Percentiles rank a stretch among this genome's conserved stretches.
Conservation (phyloP, 768 basidiomycete genomes). For the Pisolithus sp. region DNA sequence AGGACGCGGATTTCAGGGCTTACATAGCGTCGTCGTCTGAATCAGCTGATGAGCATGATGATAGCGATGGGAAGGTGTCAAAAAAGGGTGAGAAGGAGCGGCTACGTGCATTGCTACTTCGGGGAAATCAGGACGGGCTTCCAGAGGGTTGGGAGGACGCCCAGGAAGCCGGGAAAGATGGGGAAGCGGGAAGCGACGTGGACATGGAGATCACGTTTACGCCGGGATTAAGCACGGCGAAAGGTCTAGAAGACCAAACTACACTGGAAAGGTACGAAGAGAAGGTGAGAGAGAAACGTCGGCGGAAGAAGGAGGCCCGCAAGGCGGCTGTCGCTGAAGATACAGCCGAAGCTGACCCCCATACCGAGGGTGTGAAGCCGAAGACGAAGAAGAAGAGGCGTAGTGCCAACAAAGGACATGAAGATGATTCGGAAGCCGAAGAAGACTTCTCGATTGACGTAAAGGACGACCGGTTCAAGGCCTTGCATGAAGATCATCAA, state of each 20-base stretch:
- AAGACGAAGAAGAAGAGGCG: conserved; percentile 37
- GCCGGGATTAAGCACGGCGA: conserved; percentile 64
- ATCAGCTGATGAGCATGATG: conserved; percentile 25
- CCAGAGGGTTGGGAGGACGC: conserved; percentile 70
- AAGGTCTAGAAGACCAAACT: conserved; percentile 64
- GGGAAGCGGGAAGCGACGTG: conserved; percentile 39
- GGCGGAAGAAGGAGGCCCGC: conserved; percentile 65
- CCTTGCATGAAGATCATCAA: conserved; percentile 79
- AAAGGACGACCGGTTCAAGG: conserved; percentile 82
- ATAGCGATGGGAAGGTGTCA: conserved; percentile 19
- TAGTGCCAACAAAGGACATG: conserved; percentile 7
- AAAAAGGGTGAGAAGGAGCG: conserved; percentile 53
- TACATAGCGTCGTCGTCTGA: conserved; percentile 57
- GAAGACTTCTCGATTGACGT: conserved; percentile 80
- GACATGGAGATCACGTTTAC: conserved; percentile 97
- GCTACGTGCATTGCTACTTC: conserved; percentile 71
- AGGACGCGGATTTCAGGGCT: conserved; percentile 83
- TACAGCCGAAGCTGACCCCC: conserved; percentile 14
- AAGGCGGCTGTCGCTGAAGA: conserved; percentile 34
- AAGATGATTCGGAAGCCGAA: conserved; percentile 44
- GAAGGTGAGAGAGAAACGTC: conserved; percentile 85
- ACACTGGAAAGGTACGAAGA: conserved; percentile 85
- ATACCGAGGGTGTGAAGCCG: conserved; percentile 73
- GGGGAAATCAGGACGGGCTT: conserved; percentile 55
- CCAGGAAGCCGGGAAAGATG: conserved; percentile 17